Evolutionary conservation across 2,329 filamentous ascomycete genomes (phyloP).

Genomic region (Venturia effusa): DNA sequence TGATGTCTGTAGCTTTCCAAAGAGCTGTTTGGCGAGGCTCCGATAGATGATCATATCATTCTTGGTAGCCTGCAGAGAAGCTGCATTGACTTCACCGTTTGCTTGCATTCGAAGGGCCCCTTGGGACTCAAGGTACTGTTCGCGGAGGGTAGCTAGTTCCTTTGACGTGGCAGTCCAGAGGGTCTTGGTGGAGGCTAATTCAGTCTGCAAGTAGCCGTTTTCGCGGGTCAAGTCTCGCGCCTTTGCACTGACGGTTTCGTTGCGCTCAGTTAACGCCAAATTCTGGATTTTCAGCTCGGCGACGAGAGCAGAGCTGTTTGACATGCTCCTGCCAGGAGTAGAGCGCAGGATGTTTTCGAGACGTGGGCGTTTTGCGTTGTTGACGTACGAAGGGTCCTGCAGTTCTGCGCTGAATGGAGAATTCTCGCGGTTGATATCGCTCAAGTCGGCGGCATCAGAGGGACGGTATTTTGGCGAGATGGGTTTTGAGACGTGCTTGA

Average conservation of each 20-base stretch:
- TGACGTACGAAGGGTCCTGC: neutral
- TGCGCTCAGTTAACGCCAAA: neutral
- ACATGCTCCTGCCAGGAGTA: neutral
- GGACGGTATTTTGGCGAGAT: neutral
- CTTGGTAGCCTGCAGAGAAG: neutral
- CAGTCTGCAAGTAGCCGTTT: neutral
- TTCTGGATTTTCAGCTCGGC: neutral
- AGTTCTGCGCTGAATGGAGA: neutral
- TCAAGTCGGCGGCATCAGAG: neutral
- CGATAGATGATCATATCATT: neutral
- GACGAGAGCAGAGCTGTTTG: neutral
- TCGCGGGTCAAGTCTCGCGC: neutral
- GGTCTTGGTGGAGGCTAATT: neutral
- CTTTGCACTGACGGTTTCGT: slow-evolving; percentile 3
- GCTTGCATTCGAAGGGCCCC: neutral
- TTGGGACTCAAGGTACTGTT: neutral
- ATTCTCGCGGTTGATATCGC: neutral
- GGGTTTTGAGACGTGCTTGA: neutral
- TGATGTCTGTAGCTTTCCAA: neutral
- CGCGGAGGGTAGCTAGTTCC: neutral
- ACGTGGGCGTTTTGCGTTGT: neutral
- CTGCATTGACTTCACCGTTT: neutral
- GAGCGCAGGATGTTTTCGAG: neutral
- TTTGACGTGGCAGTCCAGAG: slow-evolving; percentile 1
- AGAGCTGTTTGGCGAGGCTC: neutral